These are phyloP conservation scores for Penicillium verrucosum DNA, from an alignment of 2,329 filamentous ascomycete species.

Conservation along the genomic window DNA sequence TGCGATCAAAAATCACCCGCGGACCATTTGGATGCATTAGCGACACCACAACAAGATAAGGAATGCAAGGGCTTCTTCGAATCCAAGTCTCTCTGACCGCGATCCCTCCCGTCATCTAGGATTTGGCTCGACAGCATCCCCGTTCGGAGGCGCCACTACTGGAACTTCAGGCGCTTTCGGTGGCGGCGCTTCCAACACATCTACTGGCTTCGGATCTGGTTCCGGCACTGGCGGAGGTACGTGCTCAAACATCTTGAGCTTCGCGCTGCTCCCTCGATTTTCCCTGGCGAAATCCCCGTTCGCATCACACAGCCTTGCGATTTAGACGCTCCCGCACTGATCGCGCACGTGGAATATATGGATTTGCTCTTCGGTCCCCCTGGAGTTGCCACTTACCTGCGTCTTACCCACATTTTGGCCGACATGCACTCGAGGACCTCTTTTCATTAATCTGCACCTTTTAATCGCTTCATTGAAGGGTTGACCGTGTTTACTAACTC, in stretches of 20 bases:
- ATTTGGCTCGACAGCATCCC: conserved; percentile 39
- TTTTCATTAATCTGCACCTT: not conserved
- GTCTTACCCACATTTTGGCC: not conserved
- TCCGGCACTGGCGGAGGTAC: conserved; percentile 40
- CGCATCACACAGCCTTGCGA: conserved; percentile 4
- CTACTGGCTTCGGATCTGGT: conserved; percentile 36
- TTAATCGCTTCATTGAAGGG: not conserved
- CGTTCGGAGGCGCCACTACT: conserved; percentile 36
- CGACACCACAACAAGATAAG: conserved; percentile 31
- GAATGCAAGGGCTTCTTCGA: conserved; percentile 28
- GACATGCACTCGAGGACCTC: not conserved
- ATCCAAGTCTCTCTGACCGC: conserved; percentile 39
- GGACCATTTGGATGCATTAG: conserved; percentile 27
- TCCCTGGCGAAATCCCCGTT: conserved; percentile 12
- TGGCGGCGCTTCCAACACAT: conserved; percentile 28
- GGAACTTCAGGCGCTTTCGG: conserved; percentile 33
- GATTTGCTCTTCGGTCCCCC: not conserved
- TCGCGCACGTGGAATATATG: not conserved
- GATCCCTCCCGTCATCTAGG: conserved; percentile 38
- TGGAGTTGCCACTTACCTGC: not conserved
- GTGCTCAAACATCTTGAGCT: conserved; percentile 28
- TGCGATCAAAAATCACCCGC: conserved; percentile 13
- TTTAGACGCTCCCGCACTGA: not conserved
- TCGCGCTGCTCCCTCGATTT: conserved; percentile 20
- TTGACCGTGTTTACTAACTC: conserved; percentile 18